phyloP scores from a whole-genome alignment of 2,329 filamentous ascomycete species.

The Colletotrichum tofieldiae region DNA sequence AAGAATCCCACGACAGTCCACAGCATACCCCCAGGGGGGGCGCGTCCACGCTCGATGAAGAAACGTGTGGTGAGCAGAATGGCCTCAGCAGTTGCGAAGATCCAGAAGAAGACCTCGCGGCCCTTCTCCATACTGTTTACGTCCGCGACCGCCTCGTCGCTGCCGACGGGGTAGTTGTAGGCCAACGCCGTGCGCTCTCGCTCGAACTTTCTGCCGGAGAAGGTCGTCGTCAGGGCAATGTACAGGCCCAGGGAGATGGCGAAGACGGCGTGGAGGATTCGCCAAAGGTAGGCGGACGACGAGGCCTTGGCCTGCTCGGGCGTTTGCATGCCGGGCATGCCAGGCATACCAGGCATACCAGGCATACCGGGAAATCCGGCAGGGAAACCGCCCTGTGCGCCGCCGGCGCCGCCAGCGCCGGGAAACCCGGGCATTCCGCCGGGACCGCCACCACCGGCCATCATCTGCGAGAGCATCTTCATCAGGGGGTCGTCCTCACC shows the following conservation, averaged over 20 bases:
- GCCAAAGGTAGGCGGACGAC: conserved; percentile 71
- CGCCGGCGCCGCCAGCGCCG: conserved; percentile 13
- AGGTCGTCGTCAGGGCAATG: conserved; percentile 77
- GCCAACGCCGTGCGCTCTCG: conserved; percentile 63
- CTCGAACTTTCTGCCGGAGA: conserved; percentile 76
- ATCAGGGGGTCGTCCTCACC: conserved; percentile 64
- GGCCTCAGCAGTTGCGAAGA: conserved; percentile 85
- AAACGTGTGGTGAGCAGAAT: conserved; percentile 80
- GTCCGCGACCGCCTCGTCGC: conserved; percentile 48
- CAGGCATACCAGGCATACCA: conserved; percentile 57
- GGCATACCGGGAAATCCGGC: conserved; percentile 55
- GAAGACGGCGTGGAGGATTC: conserved; percentile 80
- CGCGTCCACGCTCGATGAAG: conserved; percentile 75
- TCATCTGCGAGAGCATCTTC: conserved; percentile 83
- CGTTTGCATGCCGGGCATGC: conserved; percentile 52
- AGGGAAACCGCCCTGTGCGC: conserved; percentile 47
- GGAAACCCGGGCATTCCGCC: conserved; percentile 41
- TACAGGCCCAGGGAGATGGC: conserved; percentile 80
- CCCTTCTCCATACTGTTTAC: conserved; percentile 52
- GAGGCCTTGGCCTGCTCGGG: conserved; percentile 53
- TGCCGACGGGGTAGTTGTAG: conserved; percentile 48
- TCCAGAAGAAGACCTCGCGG: conserved; percentile 77
- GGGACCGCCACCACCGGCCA: conserved; percentile 60
- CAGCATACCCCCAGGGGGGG: conserved; percentile 73
- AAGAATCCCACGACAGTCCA: conserved; percentile 76